These are phyloP conservation scores for Cenococcum geophilum DNA, from an alignment of 495 filamentous ascomycete species.

Conservation along the genomic window DNA sequence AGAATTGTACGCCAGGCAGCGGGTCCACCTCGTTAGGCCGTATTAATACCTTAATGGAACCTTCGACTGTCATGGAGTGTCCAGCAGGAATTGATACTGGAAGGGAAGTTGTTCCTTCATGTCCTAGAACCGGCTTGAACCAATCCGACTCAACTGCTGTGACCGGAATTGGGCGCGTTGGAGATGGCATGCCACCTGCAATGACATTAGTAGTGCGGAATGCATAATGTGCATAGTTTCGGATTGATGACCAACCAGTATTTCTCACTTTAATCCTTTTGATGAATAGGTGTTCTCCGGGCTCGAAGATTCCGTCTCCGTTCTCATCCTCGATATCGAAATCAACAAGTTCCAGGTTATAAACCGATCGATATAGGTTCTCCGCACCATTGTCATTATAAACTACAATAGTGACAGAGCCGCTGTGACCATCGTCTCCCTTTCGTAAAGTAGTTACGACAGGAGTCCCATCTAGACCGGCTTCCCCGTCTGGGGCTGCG, in stretches of 20 bases:
- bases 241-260: not conserved
- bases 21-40: no score
- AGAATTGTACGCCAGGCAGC: no score
- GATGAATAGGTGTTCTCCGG: constrained; percentile 10
- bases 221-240: no score
- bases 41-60: no score
- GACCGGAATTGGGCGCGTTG: no score
- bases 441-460: not conserved
- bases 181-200: no score
- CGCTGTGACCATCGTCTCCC: not conserved
- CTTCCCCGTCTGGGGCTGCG: not conserved
- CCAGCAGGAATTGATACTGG: no score
- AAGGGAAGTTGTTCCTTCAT: no score
- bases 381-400: not conserved
- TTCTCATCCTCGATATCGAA: constrained; percentile 14
- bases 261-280: constrained; percentile 5
- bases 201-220: no score
- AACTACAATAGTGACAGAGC: not conserved
- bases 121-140: no score
- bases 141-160: no score
- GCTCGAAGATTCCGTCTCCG: constrained; percentile 9
- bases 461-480: not conserved
- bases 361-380: not conserved
- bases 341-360: constrained; percentile 1
- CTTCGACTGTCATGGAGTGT: no score